A percentile compares a stretch with the other conserved stretches of the same genome.
phyloP scores from a whole-genome alignment of 495 filamentous ascomycete species.

The Xylaria longipes region DNA sequence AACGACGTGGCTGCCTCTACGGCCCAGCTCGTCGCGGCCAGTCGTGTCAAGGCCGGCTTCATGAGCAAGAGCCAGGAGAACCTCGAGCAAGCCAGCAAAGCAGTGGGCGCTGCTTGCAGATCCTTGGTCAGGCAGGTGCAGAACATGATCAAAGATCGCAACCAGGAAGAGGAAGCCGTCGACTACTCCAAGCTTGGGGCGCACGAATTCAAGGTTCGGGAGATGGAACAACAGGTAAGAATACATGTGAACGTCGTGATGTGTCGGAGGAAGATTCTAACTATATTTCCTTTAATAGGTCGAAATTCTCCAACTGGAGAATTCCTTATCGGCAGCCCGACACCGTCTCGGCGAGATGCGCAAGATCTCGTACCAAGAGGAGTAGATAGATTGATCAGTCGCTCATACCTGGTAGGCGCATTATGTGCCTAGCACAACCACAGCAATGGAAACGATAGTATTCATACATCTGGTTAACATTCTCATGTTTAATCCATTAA shows the following conservation, averaged over 20 bases:
- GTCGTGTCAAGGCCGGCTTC: constrained; percentile 95
- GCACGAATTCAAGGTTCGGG: constrained; percentile 96
- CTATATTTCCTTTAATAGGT: constrained; percentile 62
- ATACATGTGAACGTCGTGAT: background rate
- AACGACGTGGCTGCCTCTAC: constrained; percentile 97
- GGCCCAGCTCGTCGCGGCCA: constrained; percentile 94
- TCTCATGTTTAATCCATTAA: constrained; percentile 18
- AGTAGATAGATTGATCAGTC: constrained; percentile 44
- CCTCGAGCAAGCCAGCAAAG: constrained; percentile 89
- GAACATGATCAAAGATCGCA: constrained; percentile 85
- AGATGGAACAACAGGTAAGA: constrained; percentile 99
- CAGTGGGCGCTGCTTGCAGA: constrained; percentile 87
- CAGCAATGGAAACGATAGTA: background rate
- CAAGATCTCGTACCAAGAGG: constrained; percentile 96
- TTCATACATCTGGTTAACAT: background rate
- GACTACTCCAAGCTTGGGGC: constrained; percentile 87
- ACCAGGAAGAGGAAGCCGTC: constrained; percentile 81
- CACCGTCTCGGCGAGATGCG: constrained; percentile 94
- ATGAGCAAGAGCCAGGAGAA: constrained; percentile 95
- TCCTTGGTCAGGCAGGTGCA: constrained; percentile 92
- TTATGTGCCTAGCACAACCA: background rate
- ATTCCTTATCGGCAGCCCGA: constrained; percentile 78
- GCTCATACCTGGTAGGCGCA: background rate
- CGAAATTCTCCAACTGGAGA: constrained; percentile 96
- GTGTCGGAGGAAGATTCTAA: constrained; percentile 26